These are phyloP conservation scores for Xylariaceae sp. DNA, from an alignment of 2,329 filamentous ascomycete genomes.

Conservation along the genomic window DNA sequence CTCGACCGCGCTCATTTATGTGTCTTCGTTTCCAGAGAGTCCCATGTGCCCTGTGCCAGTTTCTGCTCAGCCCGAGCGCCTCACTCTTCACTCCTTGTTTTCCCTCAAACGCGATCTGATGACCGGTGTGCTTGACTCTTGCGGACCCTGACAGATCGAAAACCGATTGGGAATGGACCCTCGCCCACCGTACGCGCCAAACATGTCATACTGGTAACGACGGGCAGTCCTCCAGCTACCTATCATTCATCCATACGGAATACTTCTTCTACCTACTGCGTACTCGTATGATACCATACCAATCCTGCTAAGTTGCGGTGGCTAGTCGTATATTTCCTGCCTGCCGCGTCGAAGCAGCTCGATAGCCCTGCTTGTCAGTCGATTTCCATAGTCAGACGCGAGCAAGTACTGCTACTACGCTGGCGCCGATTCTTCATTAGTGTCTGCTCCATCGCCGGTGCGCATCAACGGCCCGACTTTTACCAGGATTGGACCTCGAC, in stretches of 20 bases:
- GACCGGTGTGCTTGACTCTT: constrained; percentile 1
- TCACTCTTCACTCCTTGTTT: not conserved
- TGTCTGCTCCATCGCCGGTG: not conserved
- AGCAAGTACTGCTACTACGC: not conserved
- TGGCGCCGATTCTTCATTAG: not conserved
- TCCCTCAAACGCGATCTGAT: constrained; percentile 7
- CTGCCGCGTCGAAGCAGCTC: constrained; percentile 12
- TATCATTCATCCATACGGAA: no score
- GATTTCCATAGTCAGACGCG: not conserved
- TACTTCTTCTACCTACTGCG: not conserved
- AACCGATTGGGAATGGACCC: constrained; percentile 1
- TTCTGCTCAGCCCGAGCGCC: not conserved
- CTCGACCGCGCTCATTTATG: not conserved
- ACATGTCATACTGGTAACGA: not conserved
- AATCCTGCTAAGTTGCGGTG: not conserved
- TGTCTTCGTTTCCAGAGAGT: not conserved
- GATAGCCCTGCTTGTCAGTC: not conserved
- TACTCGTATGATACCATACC: not conserved
- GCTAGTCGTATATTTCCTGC: not conserved
- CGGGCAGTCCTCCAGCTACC: no score
- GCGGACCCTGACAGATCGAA: not conserved
- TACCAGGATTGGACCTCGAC: not conserved
- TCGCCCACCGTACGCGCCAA: constrained; percentile 3
- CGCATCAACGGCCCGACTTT: not conserved
- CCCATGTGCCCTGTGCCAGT: not conserved